Evolutionary conservation across 768 basidiomycete genomes (phyloP).

Genomic region (Auricularia sp.): DNA sequence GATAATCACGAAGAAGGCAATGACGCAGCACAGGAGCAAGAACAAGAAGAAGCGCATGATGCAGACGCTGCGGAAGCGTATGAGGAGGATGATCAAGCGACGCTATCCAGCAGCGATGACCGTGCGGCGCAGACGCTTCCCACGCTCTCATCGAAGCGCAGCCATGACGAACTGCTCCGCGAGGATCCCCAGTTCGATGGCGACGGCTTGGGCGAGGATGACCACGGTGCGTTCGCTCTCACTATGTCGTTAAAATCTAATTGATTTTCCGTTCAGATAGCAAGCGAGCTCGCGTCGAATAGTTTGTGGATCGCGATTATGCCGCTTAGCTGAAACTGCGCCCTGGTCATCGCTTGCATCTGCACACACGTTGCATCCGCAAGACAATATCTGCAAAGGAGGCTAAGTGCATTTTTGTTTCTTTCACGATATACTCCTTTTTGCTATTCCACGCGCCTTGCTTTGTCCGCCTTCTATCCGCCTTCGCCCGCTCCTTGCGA

Average conservation of each 20-base stretch:
- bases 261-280: neutral
- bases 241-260: too few relatives aligned
- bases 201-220: neutral
- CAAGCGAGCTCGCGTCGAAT: neutral
- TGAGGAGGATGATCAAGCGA: constrained; percentile 1
- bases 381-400: neutral
- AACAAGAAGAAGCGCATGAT: too few relatives aligned
- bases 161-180: neutral
- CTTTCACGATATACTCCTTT: neutral
- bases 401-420: neutral
- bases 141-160: neutral
- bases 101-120: neutral
- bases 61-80: too few relatives aligned
- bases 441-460: too few relatives aligned
- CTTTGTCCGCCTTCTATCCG: too few relatives aligned
- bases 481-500: too few relatives aligned
- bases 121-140: neutral
- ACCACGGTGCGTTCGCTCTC: neutral
- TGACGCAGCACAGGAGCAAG: neutral
- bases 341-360: neutral
- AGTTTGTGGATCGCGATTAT: neutral
- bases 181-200: neutral
- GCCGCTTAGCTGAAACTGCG: neutral
- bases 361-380: neutral
- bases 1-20: neutral